Conservation (phyloP, 2,329 filamentous ascomycete species). For the Trichoderma semiorbis region DNA sequence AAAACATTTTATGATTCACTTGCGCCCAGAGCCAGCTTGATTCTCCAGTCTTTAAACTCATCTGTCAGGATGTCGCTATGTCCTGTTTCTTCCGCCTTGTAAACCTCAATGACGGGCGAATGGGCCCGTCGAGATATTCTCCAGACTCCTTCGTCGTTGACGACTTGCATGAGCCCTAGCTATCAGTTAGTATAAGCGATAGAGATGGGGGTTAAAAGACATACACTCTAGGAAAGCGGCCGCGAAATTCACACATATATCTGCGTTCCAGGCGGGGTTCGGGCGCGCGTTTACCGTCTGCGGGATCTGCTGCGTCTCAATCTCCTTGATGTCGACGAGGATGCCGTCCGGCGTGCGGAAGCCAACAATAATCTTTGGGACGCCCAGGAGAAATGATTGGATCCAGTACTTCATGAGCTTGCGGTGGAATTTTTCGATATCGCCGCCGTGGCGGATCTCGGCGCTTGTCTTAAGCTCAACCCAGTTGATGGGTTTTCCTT, state of each 20-base stretch:
- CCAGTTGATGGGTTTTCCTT: conserved; percentile 75
- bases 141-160: conserved; percentile 75
- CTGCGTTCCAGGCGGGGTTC: conserved; percentile 78
- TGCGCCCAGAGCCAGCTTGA: conserved; percentile 44
- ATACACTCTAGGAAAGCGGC: conserved; percentile 72
- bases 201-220: conserved; percentile 28
- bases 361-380: conserved; percentile 87
- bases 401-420: conserved; percentile 97
- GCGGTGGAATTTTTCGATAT: conserved; percentile 74
- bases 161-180: conserved; percentile 59
- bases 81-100: conserved; percentile 68
- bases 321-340: conserved; percentile 69
- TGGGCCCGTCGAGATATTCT: conserved; percentile 66
- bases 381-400: conserved; percentile 89
- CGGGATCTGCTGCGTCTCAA: conserved; percentile 77
- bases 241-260: conserved; percentile 90
- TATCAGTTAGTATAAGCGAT: background rate
- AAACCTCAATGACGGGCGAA: conserved; percentile 66
- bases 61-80: conserved; percentile 73
- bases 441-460: conserved; percentile 63
- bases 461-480: conserved; percentile 92
- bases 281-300: conserved; percentile 65
- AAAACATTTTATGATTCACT: background rate
- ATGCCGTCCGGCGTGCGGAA: conserved; percentile 73
- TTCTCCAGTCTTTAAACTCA: conserved; percentile 73